Evolutionary conservation across 179 eudicot genomes (phyloP).

Genomic region (Silene noctiflora): DNA sequence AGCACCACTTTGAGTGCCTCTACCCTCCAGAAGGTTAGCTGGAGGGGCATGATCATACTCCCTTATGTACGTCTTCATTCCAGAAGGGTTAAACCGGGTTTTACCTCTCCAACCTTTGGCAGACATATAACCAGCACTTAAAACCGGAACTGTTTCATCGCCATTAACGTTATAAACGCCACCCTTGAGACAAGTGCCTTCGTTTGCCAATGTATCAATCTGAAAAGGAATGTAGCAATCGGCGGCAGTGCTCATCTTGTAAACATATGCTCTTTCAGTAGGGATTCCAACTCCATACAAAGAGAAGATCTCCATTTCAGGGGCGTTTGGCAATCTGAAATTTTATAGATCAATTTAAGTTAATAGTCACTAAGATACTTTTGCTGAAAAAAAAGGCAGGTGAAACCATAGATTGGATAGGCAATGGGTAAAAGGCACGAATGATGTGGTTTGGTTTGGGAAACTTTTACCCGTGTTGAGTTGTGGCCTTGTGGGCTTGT

Average conservation of each 20-base stretch:
- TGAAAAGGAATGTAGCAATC: constrained; percentile 93
- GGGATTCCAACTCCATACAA: constrained; percentile 96
- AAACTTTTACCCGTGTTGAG: too few species aligned
- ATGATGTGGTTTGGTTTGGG: too few species aligned
- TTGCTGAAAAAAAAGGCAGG: not conserved
- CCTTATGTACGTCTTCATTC: constrained; percentile 54
- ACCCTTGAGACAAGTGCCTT: constrained; percentile 55
- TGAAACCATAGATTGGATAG: too few species aligned
- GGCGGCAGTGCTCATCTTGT: constrained; percentile 54
- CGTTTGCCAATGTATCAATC: constrained; percentile 69
- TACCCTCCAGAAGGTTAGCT: constrained; percentile 69
- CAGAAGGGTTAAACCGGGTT: constrained; percentile 84
- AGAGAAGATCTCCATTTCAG: constrained; percentile 86
- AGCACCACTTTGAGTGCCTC: constrained; percentile 93
- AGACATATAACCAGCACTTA: constrained; percentile 78
- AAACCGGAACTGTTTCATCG: constrained; percentile 80
- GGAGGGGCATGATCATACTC: constrained; percentile 90
- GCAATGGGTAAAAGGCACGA: too few species aligned
- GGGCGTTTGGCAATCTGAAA: constrained; percentile 82
- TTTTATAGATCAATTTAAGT: not conserved
- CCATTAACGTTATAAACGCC: constrained; percentile 80
- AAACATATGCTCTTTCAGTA: constrained; percentile 85
- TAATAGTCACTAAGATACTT: too few species aligned
- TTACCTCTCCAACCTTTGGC: constrained; percentile 87
- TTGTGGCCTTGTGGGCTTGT: too few species aligned